Evolutionary conservation across 306 rosid genomes (phyloP).

Genomic region (Lagenaria siceraria): DNA sequence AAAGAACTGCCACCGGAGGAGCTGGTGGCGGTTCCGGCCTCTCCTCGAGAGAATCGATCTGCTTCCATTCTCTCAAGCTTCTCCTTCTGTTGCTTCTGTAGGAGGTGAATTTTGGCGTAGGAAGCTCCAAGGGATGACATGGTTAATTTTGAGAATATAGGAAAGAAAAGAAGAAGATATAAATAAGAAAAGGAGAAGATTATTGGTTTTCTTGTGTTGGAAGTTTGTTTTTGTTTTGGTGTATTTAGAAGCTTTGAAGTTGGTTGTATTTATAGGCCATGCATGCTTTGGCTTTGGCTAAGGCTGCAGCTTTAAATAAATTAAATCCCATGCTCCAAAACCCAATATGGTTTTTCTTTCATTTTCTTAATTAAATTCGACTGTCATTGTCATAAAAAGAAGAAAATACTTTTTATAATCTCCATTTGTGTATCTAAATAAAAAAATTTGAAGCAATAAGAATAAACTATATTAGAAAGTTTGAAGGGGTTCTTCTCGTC

Average conservation of each 20-base stretch:
- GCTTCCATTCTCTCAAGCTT: slow-evolving; percentile 1
- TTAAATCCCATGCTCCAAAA: neutral
- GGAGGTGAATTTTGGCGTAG: slow-evolving; percentile 4
- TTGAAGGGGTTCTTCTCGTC: too few species aligned
- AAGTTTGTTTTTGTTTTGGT: neutral
- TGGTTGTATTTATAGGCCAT: slow-evolving; percentile 6
- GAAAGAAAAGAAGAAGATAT: neutral
- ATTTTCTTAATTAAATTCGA: neutral
- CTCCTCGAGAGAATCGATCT: neutral
- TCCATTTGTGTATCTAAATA: too few species aligned
- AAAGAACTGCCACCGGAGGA: neutral
- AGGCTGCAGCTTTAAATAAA: neutral
- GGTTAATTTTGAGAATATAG: neutral
- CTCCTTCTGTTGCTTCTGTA: slow-evolving; percentile 5
- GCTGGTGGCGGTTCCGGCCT: neutral
- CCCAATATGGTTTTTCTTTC: neutral
- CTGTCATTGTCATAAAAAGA: neutral
- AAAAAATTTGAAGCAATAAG: too few species aligned
- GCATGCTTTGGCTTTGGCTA: slow-evolving; percentile 8
- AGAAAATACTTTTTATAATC: neutral
- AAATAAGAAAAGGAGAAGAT: neutral
- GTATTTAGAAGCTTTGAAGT: slow-evolving; percentile 2
- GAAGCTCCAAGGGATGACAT: slow-evolving; percentile 13
- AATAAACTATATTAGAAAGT: too few species aligned
- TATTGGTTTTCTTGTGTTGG: neutral